Evolutionary conservation across 1,284 basidiomycete genomes (phyloP), one percentile per base, ranked within the genome.

Genomic region (Malassezia equina): DNA sequence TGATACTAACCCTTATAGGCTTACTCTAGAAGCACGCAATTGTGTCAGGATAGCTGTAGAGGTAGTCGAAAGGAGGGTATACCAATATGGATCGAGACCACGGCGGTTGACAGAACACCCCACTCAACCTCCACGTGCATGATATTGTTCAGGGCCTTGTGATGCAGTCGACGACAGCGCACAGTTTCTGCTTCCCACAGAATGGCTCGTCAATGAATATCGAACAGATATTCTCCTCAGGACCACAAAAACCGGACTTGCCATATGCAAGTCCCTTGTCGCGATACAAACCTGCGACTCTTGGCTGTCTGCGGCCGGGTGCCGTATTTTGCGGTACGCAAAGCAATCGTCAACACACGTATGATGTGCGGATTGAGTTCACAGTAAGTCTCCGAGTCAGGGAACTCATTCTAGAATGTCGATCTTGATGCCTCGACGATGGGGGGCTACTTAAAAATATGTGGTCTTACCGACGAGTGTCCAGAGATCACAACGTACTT

Each of bases 401-500:
- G 12, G 9, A 1, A 7, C 43, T 27, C 3, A 44, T 19, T 3
- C 4, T 23, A 55, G 44, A 66, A 72, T 39, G 66, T 73, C 13
- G 70, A 73, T 44, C 51, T 73, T 21, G 55, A 58, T 33, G 56
- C 65, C 1, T 71, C 68, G 8, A 63, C 63, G 34, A 58, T 72
- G 11, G 67, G 67, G 27, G 72, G 72, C 36, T 72, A 69, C 36
- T 65, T 75, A 51, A 69, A 72, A 48, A 75, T 75, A 34, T 59
- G 64, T 12, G 72, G 71, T 2, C 58, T 73, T 12, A 73, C 72
- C 3, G 65, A 69, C 42, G 69, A 75, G 52, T 75, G 69, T 65
- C 72, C 72, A 0, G 69, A 71, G 51, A 56, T 75, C 23, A 73
- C 68, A 12, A 75, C 72, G 3, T 75, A 66, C 51, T 75, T 75